Evolutionary conservation across 768 basidiomycete species (phyloP), one percentile per base, ranked within the genome.

Genomic region (Pulveroboletus sp.): DNA sequence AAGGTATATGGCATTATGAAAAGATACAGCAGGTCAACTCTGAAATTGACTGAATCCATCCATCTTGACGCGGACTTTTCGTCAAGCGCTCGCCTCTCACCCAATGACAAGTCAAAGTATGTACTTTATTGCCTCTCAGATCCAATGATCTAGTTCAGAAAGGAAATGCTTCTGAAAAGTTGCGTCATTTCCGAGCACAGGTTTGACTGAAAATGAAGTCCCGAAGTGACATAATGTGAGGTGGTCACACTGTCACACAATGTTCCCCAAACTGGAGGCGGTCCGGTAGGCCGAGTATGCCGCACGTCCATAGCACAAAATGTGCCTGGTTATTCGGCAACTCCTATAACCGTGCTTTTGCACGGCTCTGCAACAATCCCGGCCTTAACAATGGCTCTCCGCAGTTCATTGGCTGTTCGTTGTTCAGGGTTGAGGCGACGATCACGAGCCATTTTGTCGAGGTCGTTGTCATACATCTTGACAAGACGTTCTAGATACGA

Each of bases 381-480:
- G 29, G 82, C 80, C 61, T 77, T 80, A 54, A 65, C 70, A 52
- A 89, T 70, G 26, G 81, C 85, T 63, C 82, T 74, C 59, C 65
- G 72, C 61, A 97, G 66, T 71, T 92, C 83, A 16, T 89, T 93
- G 27, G 74, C 77, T 2, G 93, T 96, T 62, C 85, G 80, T 71
- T 98, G 95, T 67, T 83, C 85, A 14, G 79, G 70, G 65, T 98
- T 97, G 50, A 87, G 66, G 68, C 76, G 85, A 50, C 82, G 72
- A 70, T 98, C 94, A 57, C 75, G 73, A 11, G 82, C 81, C 93
- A 96, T 97, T 42, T 69, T 73, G 24, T 79, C 77, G 20, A 85
- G 70, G 70, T 97, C 85, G 26, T 75, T 70, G 2, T 85, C 88
- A 69, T 97, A 74, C 66, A 79, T 85, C 35, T 68, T 67, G 12